Evolutionary conservation across 164 flowering plant species (phyloP).

Genomic region (Umbellularia californica): DNA sequence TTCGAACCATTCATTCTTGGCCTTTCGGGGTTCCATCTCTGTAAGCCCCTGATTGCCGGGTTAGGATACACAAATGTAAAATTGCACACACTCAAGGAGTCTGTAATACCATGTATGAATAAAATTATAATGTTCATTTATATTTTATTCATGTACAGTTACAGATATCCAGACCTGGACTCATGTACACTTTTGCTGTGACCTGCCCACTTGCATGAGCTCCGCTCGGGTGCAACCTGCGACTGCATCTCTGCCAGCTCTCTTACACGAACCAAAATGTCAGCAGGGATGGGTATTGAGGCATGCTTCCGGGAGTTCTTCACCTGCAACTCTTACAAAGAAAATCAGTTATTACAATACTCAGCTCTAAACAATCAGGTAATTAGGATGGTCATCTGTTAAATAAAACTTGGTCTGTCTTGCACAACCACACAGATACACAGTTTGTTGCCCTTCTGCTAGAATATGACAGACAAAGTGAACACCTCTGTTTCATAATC

Average conservation of each 20-base stretch:
- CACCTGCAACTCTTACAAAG: constrained; percentile 26
- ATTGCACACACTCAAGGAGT: neutral
- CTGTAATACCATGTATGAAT: neutral
- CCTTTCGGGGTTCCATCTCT: neutral
- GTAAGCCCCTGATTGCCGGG: neutral
- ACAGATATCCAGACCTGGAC: constrained; percentile 50
- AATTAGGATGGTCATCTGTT: too few species aligned
- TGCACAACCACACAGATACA: too few species aligned
- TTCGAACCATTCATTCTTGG: neutral
- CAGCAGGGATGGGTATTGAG: constrained; percentile 63
- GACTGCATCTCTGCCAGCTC: constrained; percentile 83
- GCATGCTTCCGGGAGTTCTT: constrained; percentile 51
- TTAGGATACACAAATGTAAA: neutral
- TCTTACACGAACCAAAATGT: constrained; percentile 62
- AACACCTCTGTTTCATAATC: too few species aligned
- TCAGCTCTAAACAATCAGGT: too few species aligned
- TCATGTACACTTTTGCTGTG: constrained; percentile 34
- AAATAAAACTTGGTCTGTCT: too few species aligned
- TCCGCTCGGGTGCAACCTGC: constrained; percentile 33
- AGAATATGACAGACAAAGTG: too few species aligned
- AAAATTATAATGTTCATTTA: neutral
- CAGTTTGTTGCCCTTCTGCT: too few species aligned
- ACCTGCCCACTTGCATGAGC: constrained; percentile 32
- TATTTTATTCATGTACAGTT: constrained; percentile 18
- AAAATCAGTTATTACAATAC: neutral